Evolutionary conservation across 2,329 filamentous ascomycete species (phyloP), one percentile per base, ranked within the genome.

Genomic region (Corynespora cassiicola): DNA sequence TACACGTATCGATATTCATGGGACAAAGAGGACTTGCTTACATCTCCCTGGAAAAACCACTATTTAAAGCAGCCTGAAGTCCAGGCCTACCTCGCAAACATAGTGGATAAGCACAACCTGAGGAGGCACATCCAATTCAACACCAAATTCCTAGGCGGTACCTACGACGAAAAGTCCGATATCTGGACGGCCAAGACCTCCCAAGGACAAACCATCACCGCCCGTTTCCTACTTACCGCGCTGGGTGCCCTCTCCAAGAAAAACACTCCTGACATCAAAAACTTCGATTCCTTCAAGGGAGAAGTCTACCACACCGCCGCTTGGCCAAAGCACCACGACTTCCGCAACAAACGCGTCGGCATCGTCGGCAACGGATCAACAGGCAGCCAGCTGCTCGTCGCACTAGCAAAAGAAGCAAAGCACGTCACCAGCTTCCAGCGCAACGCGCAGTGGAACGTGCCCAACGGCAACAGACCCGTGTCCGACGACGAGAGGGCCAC

Each of bases 41-140:
- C 70, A 71, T 48, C 67, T 69, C 5, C 72, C 71, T 45, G 66
- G 64, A 2, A 70, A 63, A 48, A 59, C 58, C 29, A 72, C 68
- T 45, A 68, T 65, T 3, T 52, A 64, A 24, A 65, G 70, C 37
- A 65, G 2, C 58, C 62, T 1, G 71, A 74, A 42, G 73, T 75
- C 43, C 71, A 68, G 63, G 61, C 63, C 23, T 76, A 77, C 48
- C 63, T 76, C 1, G 61, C 75, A 44, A 72, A 71, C 45, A 71
- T 77, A 16, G 73, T 69, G 54, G 55, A 73, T 9, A 65, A 59
- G 1, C 75, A 74, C 45, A 71, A 68, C 28, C 61, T 76, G 7
- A 61, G 71, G 16, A 75, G 76, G 44, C 75, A 75, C 51, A 76
- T 77, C 72, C 70, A 52, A 7, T 76, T 78, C 60, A 69, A 72